Evolutionary conservation across 768 basidiomycete genomes (phyloP).

Genomic region (Austroboletus eburneus): DNA sequence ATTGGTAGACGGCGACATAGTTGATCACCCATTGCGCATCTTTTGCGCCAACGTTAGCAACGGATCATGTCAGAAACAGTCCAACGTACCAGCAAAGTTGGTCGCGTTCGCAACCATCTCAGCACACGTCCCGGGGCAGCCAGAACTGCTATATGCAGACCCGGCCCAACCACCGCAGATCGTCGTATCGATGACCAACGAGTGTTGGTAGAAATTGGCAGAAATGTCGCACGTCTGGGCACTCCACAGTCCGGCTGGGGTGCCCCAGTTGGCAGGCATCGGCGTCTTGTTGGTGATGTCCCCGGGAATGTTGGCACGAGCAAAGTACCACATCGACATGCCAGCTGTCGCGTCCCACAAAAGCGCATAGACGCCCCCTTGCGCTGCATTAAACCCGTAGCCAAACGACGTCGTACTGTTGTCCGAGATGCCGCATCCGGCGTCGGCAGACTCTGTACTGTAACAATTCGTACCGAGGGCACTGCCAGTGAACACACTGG

Average conservation of each 20-base stretch:
- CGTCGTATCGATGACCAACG: conserved; percentile 40
- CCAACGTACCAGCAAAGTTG: conserved; percentile 46
- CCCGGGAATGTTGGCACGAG: conserved; percentile 45
- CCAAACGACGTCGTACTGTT: conserved; percentile 40
- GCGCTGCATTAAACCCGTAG: conserved; percentile 28
- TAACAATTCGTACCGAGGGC: conserved; percentile 34
- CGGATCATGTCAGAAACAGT: neutral
- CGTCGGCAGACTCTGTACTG: conserved; percentile 37
- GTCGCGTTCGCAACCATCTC: conserved; percentile 49
- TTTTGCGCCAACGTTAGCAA: conserved; percentile 22
- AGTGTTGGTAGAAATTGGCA: conserved; percentile 50
- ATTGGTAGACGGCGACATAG: conserved; percentile 52
- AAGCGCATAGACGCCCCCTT: conserved; percentile 54
- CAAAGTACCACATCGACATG: conserved; percentile 56
- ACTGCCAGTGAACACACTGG: conserved; percentile 17
- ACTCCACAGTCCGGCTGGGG: conserved; percentile 50
- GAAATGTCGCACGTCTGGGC: conserved; percentile 45
- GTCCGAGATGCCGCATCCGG: conserved; percentile 50
- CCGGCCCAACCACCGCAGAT: conserved; percentile 32
- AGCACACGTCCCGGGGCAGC: conserved; percentile 42
- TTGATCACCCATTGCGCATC: conserved; percentile 56
- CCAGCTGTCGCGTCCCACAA: conserved; percentile 45
- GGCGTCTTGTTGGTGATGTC: conserved; percentile 47
- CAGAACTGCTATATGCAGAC: conserved; percentile 22
- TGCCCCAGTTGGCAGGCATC: conserved; percentile 47